phyloP scores from a whole-genome alignment of 768 basidiomycete species.

The Kondoa malvinella region DNA sequence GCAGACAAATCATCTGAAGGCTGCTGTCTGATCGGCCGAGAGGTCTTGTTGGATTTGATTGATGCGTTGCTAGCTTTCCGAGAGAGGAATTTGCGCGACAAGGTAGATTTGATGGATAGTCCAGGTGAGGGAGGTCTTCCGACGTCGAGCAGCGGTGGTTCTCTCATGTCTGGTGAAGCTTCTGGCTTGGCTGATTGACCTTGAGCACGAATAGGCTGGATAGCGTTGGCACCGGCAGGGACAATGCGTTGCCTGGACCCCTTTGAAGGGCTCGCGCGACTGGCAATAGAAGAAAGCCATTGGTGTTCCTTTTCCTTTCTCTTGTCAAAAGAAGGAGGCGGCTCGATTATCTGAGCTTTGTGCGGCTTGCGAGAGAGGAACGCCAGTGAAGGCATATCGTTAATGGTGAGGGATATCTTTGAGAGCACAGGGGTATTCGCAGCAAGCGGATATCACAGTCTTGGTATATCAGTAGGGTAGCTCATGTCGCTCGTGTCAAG shows the following conservation, averaged over 20 bases:
- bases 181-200: not conserved
- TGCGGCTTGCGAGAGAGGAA: not conserved
- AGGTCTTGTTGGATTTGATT: not conserved
- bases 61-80: not conserved
- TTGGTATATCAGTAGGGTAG: no score
- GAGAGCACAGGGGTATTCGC: no score
- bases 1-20: not conserved
- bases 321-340: not conserved
- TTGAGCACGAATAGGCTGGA: no score
- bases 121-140: not conserved
- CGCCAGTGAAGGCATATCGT: not conserved
- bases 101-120: not conserved
- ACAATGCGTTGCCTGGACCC: not conserved
- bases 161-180: no score
- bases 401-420: no score
- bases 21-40: not conserved
- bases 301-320: not conserved
- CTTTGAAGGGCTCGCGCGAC: not conserved
- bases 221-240: not conserved
- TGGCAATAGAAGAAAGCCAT: not conserved
- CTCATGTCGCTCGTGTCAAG: no score
- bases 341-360: not conserved
- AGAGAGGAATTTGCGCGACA: not conserved
- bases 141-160: no score
- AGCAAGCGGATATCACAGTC: no score